Base-by-base conservation (phyloP, 176 grass and related monocot species). In the Pontederia paniculata region DNA sequence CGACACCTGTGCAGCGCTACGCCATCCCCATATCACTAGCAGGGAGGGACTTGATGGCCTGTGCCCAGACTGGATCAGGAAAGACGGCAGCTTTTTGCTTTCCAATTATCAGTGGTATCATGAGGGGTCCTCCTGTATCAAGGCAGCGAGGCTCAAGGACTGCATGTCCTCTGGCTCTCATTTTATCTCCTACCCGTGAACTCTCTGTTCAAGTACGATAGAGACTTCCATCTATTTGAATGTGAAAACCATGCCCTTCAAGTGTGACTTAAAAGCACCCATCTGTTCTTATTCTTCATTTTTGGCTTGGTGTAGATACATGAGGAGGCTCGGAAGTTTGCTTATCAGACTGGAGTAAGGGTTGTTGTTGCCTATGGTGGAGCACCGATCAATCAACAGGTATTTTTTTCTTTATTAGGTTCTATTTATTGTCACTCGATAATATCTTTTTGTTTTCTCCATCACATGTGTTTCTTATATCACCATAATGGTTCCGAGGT, bases 41-140 rank as follows among this genome's bases (percentile, higher is more conserved):
- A 9, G 88, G 88, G n/a, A 66, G 88, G 68, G 88, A 94, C 70
- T 77, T 94, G 67, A 94, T 94, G 88, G 88, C 88, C 8, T 94
- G 88, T 31, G 88, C 88, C 69, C 88, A 94, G 80, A 94, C 88
- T 13, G 88, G 88, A 4, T 94, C 88, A 21, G 88, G 88, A 42
- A 94, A 94, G 68, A 94, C 88, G 0, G 88, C 83, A 14, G 83
- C 88, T 25, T 94, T 94, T 37, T 88, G 88, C 76, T 94, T 94
- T 21, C 88, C 88, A 0, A 88, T 94, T 61, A 94, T 94, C 28
- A 88, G 88, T 51, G 88, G 88, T 19, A 94, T 88, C 67, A 53
- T 94, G 64, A 88, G 76, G 13, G 74, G 57, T 60, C 70, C 60
- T 46, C 73, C 80, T 23, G 80, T 68, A 9, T 74, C 52, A 42